Evolutionary conservation across 176 grass and related monocot species (phyloP).

Genomic region (Puccinellia tenuiflora): DNA sequence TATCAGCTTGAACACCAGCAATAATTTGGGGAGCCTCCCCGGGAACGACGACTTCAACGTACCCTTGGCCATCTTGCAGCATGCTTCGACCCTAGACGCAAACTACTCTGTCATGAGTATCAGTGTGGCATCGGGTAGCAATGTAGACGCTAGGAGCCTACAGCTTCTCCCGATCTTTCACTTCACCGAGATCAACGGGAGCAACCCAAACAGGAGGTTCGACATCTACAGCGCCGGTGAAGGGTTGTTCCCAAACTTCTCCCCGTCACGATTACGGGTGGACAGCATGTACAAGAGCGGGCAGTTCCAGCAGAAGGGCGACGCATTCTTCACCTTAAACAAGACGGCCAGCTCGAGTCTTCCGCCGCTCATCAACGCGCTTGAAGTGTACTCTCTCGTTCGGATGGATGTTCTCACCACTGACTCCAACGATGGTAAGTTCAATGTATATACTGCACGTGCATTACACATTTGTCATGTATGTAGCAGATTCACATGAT

Average conservation of each 20-base stretch:
- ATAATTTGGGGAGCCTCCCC: rapidly evolving
- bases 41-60: background rate
- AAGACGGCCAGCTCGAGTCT: background rate
- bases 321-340: background rate
- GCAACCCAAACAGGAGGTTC: background rate
- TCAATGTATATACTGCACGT: background rate
- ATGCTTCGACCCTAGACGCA: background rate
- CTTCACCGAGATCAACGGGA: background rate
- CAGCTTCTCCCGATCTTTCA: slow-evolving; percentile 10
- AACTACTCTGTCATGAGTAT: background rate
- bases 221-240: background rate
- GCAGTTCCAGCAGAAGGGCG: background rate
- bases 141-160: background rate
- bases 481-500: background rate
- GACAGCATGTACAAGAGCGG: background rate
- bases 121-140: rapidly evolving
- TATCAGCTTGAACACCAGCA: background rate
- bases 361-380: slow-evolving; percentile 13
- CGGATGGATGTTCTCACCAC: background rate
- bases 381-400: background rate
- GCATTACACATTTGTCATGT: background rate
- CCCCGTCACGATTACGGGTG: rapidly evolving
- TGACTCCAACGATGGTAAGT: background rate
- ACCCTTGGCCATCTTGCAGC: background rate
- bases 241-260: background rate